Evolutionary conservation across 768 basidiomycete genomes (phyloP).

Genomic region (Mycena haematopus): DNA sequence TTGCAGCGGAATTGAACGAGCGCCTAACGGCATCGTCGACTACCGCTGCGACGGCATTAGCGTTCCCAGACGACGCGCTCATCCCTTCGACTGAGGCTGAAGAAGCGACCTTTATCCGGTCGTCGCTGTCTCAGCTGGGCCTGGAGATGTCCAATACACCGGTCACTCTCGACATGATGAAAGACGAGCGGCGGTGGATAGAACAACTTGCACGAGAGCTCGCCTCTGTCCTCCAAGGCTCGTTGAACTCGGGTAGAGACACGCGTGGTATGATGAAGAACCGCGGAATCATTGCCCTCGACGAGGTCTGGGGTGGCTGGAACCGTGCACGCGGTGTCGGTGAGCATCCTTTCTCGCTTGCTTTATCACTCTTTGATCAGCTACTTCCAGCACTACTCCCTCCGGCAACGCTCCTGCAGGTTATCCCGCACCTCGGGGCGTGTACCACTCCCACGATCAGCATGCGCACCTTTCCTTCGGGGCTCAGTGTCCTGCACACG

Average conservation of each 20-base stretch:
- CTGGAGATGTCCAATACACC: constrained; percentile 79
- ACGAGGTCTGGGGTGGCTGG: not conserved
- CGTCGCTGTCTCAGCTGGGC: constrained; percentile 89
- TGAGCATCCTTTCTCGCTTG: not conserved
- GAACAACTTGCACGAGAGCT: constrained; percentile 86
- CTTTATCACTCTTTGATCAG: too few relatives aligned
- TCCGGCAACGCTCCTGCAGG: constrained; percentile 83
- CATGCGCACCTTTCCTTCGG: constrained; percentile 72
- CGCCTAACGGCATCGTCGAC: constrained; percentile 63
- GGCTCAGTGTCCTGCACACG: constrained; percentile 83
- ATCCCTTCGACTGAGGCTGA: constrained; percentile 67
- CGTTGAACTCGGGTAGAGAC: constrained; percentile 34
- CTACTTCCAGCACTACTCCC: constrained; percentile 77
- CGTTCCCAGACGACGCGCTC: constrained; percentile 35
- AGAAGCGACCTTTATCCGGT: constrained; percentile 86
- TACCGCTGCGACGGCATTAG: constrained; percentile 20
- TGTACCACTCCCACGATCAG: constrained; percentile 74
- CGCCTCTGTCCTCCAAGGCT: constrained; percentile 66
- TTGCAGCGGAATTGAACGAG: constrained; percentile 88
- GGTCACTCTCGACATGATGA: constrained; percentile 88
- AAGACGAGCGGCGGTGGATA: constrained; percentile 80
- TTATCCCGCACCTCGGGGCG: constrained; percentile 67
- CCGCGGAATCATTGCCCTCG: constrained; percentile 70
- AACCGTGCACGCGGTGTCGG: constrained; percentile 1
- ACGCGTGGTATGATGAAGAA: constrained; percentile 73